Evolutionary conservation across 306 rosid species (phyloP), one percentile per base, ranked within the genome.

Genomic region (Cucurbita argyrosperma): DNA sequence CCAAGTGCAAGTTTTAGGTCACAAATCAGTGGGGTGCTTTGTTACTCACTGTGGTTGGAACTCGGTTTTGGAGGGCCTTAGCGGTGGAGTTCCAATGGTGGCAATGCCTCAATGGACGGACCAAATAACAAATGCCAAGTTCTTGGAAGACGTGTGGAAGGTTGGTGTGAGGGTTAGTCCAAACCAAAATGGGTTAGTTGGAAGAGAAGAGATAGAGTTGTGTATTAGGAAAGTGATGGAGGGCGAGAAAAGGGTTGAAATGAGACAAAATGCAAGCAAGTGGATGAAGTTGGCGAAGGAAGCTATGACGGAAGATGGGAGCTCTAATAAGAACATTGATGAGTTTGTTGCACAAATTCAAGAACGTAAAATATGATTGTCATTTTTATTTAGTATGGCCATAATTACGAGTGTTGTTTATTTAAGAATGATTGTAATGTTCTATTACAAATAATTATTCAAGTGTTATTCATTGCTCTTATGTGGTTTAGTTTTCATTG

Each of bases 41-140:
- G 40, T 74, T 39, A 74, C 76, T 39, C 76, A 74, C 7, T 56
- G 76, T 14, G 76, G 76, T 55, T 74, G 76, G 76, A 74, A 74
- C 14, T 74, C 76, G 39, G 57, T 67, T 0, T 13, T 74, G 0
- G 76, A 74, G 23, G 76, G 67, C 2, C 23, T 74, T 53, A 53
- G 76, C 76, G 14, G 42, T 7, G 76, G 76, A 4, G 67, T 74
- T 40, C 76, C 76, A 3, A 57, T 74, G 68, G 56, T 74, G 5
- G 76, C 66, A 3, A 23, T 74, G 10, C 66, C 68, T 1, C 67
- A 74, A 9, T 74, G 76, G 76, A 23, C 42, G 3, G 76, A 74
- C 21, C 76, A 74, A 42, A 55, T 42, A 14, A 74, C 76, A 4
- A 74, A 74, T 6, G 76, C 76, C 5, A 74, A 57, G 47, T 57